Percentiles rank a stretch among this genome's conserved stretches.
phyloP scores from a whole-genome alignment of 305 asterid species.

The Solanum aculeatissimum region DNA sequence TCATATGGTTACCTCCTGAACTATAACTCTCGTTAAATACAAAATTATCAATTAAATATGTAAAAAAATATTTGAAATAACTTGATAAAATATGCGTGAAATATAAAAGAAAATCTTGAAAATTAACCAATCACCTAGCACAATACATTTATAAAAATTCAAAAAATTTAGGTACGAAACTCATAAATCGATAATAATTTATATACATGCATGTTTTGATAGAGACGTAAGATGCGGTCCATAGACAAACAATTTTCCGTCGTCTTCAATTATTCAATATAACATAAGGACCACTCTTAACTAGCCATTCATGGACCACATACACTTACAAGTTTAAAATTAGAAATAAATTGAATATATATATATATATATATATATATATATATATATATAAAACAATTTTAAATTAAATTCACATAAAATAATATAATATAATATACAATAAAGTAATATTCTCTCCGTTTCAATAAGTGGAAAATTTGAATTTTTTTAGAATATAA shows the following conservation, averaged over 20 bases:
- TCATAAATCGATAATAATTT: background rate
- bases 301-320: background rate
- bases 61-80: background rate
- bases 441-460: background rate
- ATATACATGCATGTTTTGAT: background rate
- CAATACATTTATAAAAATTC: background rate
- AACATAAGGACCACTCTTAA: background rate
- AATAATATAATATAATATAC: background rate
- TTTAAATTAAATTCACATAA: background rate
- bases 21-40: background rate
- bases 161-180: background rate
- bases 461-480: background rate
- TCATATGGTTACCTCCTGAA: background rate
- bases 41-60: background rate
- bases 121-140: background rate
- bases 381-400: too few species aligned
- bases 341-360: fast-evolving
- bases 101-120: background rate
- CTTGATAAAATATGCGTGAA: background rate
- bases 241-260: background rate
- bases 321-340: background rate
- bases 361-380: too few species aligned
- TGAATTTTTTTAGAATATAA: too few species aligned
- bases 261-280: background rate
- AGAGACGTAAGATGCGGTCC: background rate